phyloP scores from a whole-genome alignment of 2,329 filamentous ascomycete genomes.

The Sarocladiaceae sp. region DNA sequence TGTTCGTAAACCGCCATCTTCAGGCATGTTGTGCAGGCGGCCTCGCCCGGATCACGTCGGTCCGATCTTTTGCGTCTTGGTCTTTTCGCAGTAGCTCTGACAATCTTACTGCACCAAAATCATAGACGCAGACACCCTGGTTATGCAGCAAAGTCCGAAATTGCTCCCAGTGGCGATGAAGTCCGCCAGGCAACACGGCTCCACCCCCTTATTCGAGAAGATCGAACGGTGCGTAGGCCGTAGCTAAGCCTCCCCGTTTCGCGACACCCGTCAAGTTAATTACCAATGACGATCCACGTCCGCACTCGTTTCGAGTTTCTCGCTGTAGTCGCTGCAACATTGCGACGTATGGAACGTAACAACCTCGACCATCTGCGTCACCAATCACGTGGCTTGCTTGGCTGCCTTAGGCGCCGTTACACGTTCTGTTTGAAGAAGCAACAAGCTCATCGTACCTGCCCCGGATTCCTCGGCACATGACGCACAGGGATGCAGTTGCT shows the following conservation, averaged over 20 bases:
- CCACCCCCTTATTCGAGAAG: neutral
- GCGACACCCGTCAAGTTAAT: neutral
- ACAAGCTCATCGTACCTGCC: neutral
- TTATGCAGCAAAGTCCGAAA: too few relatives aligned
- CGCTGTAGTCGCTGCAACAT: neutral
- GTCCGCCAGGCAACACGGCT: too few relatives aligned
- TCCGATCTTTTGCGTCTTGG: too few relatives aligned
- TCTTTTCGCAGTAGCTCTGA: too few relatives aligned
- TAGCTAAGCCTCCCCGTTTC: neutral
- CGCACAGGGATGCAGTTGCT: neutral
- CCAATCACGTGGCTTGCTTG: neutral
- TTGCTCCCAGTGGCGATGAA: neutral
- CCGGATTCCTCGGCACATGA: slow-evolving; percentile 7
- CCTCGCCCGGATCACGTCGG: too few relatives aligned
- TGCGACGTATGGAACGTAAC: neutral
- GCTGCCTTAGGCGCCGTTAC: neutral
- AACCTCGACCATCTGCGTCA: neutral
- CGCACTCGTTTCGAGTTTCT: neutral
- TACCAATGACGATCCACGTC: slow-evolving; percentile 2
- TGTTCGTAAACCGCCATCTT: too few relatives aligned
- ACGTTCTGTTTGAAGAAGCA: neutral
- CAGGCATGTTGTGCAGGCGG: too few relatives aligned
- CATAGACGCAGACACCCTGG: too few relatives aligned
- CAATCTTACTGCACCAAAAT: too few relatives aligned
- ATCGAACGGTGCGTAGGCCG: neutral